These are phyloP conservation scores for Hyphopichia fennica DNA, from an alignment of 1,139 yeast genomes.

Conservation along the genomic window DNA sequence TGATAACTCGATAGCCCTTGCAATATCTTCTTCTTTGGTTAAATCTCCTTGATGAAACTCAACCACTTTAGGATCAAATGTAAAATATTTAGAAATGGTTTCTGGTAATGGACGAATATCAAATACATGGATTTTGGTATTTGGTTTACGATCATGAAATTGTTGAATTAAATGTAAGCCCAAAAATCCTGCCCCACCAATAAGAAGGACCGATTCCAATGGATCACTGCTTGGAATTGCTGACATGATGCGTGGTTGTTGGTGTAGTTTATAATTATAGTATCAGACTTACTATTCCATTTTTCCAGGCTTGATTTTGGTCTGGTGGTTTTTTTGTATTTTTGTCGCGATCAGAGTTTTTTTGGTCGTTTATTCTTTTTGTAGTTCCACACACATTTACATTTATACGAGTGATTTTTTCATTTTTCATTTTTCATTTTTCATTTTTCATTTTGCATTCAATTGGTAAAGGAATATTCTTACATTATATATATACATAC, in stretches of 20 bases:
- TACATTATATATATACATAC: slow-evolving; percentile 3
- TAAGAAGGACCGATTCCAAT: slow-evolving; percentile 53
- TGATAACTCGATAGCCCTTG: slow-evolving; percentile 57
- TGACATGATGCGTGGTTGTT: too few species aligned
- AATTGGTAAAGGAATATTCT: not conserved
- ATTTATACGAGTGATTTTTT: not conserved
- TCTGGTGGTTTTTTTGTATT: too few species aligned
- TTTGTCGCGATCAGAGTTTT: too few species aligned
- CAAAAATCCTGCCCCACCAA: slow-evolving; percentile 94
- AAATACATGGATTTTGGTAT: slow-evolving; percentile 78
- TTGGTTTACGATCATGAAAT: slow-evolving; percentile 65
- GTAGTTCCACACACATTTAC: too few species aligned
- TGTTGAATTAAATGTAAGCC: slow-evolving; percentile 91
- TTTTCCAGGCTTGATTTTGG: too few species aligned
- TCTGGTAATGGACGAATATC: slow-evolving; percentile 88
- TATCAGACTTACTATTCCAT: too few species aligned
- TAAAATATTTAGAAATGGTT: slow-evolving; percentile 65
- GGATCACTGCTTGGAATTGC: not conserved
- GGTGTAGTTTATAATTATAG: too few species aligned
- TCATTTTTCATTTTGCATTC: not conserved
- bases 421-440: not conserved
- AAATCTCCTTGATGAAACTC: slow-evolving; percentile 78
- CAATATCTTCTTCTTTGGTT: slow-evolving; percentile 70
- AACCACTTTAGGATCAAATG: slow-evolving; percentile 62
- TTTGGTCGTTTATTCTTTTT: too few species aligned